Evolutionary conservation across 2,329 filamentous ascomycete genomes (phyloP).

Genomic region (Hymenoscyphus occultus): DNA sequence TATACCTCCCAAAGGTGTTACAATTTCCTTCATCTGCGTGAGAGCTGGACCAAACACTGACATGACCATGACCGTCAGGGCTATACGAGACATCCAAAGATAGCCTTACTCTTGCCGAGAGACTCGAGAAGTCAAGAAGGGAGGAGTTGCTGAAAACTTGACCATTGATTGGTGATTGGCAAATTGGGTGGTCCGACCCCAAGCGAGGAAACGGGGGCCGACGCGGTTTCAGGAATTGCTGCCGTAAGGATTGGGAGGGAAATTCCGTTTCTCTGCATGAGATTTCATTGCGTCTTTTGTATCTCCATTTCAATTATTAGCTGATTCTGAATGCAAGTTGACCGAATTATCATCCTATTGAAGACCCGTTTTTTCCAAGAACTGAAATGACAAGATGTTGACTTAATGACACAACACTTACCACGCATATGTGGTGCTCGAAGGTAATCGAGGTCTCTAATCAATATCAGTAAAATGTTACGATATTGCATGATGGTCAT

Average conservation of each 20-base stretch:
- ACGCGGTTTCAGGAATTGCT: background rate
- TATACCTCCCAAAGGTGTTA: no score
- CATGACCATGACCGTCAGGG: background rate
- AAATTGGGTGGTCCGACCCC: background rate
- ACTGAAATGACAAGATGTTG: no score
- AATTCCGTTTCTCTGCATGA: background rate
- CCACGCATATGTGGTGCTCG: no score
- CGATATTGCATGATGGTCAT: no score
- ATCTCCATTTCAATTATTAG: background rate
- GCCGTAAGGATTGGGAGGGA: background rate
- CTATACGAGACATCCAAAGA: slow-evolving; percentile 10
- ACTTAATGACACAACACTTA: no score
- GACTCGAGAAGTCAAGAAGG: slow-evolving; percentile 16
- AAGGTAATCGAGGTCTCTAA: no score
- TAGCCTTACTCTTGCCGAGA: slow-evolving; percentile 16
- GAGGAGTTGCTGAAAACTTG: background rate
- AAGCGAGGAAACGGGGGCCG: background rate
- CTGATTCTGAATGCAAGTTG: background rate
- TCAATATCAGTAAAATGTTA: no score
- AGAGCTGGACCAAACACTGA: background rate
- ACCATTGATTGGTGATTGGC: background rate
- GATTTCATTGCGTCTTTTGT: background rate
- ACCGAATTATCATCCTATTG: background rate
- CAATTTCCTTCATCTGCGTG: background rate
- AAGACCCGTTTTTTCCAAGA: no score